Evolutionary conservation across 164 flowering plant genomes (phyloP).

Genomic region (Magnolia changhungtana): DNA sequence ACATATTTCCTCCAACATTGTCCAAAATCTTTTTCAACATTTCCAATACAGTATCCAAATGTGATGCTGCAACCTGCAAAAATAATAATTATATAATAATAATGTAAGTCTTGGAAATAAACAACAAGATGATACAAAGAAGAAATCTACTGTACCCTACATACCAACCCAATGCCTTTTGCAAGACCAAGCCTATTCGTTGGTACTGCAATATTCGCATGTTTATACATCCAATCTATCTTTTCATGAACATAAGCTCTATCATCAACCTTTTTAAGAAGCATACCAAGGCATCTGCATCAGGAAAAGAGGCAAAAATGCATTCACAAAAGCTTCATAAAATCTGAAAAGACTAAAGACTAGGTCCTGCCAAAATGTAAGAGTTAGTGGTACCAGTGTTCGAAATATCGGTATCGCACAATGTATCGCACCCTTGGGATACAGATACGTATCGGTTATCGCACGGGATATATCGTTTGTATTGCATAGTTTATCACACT

Average conservation of each 20-base stretch:
- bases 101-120: neutral
- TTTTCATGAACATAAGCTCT: conserved; percentile 66
- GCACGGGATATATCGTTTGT: no score
- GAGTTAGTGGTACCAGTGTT: neutral
- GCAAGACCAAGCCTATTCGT: conserved; percentile 89
- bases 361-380: neutral
- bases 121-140: neutral
- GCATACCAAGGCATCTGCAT: conserved; percentile 81
- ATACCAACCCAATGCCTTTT: conserved; percentile 97
- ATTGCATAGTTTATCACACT: no score
- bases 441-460: no score
- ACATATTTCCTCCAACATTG: conserved; percentile 61
- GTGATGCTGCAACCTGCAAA: conserved; percentile 90
- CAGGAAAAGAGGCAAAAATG: conserved; percentile 1
- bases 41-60: conserved; percentile 88
- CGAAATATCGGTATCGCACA: no score
- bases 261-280: conserved; percentile 84
- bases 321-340: neutral
- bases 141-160: neutral
- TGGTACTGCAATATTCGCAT: conserved; percentile 71
- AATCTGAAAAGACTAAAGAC: neutral
- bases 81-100: neutral
- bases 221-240: conserved; percentile 88
- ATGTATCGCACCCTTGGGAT: no score
- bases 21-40: conserved; percentile 86